Base-by-base conservation (phyloP, 148 eudicot species). In the Agrostemma githago region DNA sequence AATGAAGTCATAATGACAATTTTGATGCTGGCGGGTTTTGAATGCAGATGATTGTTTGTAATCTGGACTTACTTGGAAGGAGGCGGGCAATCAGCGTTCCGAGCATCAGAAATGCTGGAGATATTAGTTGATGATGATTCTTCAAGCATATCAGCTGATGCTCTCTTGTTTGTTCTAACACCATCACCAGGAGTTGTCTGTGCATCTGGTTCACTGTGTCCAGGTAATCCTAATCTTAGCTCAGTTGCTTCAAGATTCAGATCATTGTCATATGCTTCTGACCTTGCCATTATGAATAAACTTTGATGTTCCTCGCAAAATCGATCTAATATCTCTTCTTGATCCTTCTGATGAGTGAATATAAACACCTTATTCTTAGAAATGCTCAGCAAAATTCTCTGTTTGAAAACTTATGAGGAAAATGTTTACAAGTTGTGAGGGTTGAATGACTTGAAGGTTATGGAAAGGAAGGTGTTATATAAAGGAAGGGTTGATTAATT, bases 221-320 rank as follows among this genome's bases (percentile, higher is more conserved):
- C 91, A 0, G 89, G 93, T 14, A 89, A 81, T 26, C 90, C 93
- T 78, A 89, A 76, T 77, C 93, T 81, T 54, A 89, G 74, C 81
- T 89, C 91, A 3, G 93, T 87, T 57, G 88, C 93, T 72, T 83
- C 76, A n/a, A 89, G 83, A 73, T 89, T 75, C 37, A 80, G 70
- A 74, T 78, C 81, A 51, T 68, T 65, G 48, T 74, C 84, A 48
- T 42, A 81, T 61, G 61, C 77, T 51, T 73, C 43, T 40, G 80
- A 72, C 5, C 74, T 76, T 79, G 82, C 87, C 87, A 84, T 84
- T 26, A 26, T 26, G 34, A 26, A 26, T 26, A 26, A 26, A 26
- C 34, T 26, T 26, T 26, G 34, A 26, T 1, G 34, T 26, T 26
- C 34, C 34, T 26, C 21, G 4, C 73, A 48, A 72, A 26, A 71